These are phyloP conservation scores for Cladosporium halotolerans DNA, from an alignment of 2,329 filamentous ascomycete species.

Conservation along the genomic window DNA sequence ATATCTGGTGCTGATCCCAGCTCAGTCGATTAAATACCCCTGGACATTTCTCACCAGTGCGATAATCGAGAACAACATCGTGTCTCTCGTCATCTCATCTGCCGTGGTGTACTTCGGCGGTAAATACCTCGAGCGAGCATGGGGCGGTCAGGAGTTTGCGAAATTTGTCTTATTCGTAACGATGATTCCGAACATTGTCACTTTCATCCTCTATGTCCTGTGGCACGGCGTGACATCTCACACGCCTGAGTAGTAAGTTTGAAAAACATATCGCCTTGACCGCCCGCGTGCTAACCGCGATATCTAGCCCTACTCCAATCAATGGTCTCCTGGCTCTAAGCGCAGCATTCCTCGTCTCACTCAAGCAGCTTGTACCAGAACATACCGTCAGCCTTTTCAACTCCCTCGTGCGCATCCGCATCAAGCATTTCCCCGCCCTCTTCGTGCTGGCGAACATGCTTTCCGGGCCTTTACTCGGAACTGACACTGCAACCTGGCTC, in stretches of 20 bases:
- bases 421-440: slow-evolving; percentile 72
- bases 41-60: slow-evolving; percentile 87
- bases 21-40: slow-evolving; percentile 76
- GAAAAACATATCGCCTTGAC: background rate
- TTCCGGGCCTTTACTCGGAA: slow-evolving; percentile 57
- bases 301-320: slow-evolving; percentile 63
- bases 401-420: slow-evolving; percentile 80
- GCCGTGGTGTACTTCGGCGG: slow-evolving; percentile 85
- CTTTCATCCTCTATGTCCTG: slow-evolving; percentile 66
- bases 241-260: slow-evolving; percentile 61
- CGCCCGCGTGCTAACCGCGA: background rate
- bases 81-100: slow-evolving; percentile 71
- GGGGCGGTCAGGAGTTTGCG: slow-evolving; percentile 85
- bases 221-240: slow-evolving; percentile 65
- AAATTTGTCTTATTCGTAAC: slow-evolving; percentile 78
- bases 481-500: slow-evolving; percentile 72
- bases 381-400: slow-evolving; percentile 94
- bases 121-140: slow-evolving; percentile 89
- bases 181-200: slow-evolving; percentile 72
- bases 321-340: slow-evolving; percentile 85
- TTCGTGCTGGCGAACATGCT: slow-evolving; percentile 67
- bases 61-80: slow-evolving; percentile 86
- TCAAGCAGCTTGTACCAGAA: slow-evolving; percentile 94
- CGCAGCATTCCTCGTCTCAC: slow-evolving; percentile 89
- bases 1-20: slow-evolving; percentile 81